Conservation (phyloP, 2,329 filamentous ascomycete species). For the Ophiostoma fasciatum region DNA sequence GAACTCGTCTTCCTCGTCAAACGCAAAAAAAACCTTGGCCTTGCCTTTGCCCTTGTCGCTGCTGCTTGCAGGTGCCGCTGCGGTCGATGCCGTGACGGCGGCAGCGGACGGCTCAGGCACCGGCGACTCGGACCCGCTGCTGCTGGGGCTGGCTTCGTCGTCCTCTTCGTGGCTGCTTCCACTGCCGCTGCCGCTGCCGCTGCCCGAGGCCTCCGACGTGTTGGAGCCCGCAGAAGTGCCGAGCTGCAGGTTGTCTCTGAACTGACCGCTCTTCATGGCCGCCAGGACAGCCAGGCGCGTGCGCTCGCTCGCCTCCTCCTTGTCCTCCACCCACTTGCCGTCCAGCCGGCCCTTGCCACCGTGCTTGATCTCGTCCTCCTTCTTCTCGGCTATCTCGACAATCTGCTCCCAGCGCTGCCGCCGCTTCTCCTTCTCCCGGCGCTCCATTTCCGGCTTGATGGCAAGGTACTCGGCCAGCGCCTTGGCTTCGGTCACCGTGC, state of each 20-base stretch:
- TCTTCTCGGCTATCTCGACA: conserved; percentile 68
- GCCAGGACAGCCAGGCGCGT: conserved; percentile 61
- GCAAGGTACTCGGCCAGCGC: conserved; percentile 87
- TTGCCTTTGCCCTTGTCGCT: conserved; percentile 21
- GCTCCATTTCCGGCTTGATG: conserved; percentile 94
- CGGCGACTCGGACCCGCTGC: conserved; percentile 35
- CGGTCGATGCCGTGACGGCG: not conserved
- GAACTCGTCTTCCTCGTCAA: conserved; percentile 67
- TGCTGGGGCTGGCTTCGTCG: conserved; percentile 22
- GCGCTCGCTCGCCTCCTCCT: conserved; percentile 76
- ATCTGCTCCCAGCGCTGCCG: conserved; percentile 78
- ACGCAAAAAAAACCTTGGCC: conserved; percentile 50
- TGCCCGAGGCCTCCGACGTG: conserved; percentile 20
- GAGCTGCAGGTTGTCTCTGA: conserved; percentile 41
- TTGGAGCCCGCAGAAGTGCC: conserved; percentile 35
- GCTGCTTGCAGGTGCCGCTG: not conserved
- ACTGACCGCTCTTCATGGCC: conserved; percentile 50
- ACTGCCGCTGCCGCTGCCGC: conserved; percentile 13
- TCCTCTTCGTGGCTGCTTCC: conserved; percentile 19
- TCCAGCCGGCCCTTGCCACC: conserved; percentile 61
- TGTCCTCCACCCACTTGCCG: conserved; percentile 88
- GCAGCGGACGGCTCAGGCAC: conserved; percentile 22
- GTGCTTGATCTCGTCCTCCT: conserved; percentile 67
- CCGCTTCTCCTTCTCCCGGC: conserved; percentile 77
- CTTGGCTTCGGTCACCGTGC: conserved; percentile 92